Base-by-base conservation (phyloP, 2,329 filamentous ascomycete species). In the Paecilomyces niveus region DNA sequence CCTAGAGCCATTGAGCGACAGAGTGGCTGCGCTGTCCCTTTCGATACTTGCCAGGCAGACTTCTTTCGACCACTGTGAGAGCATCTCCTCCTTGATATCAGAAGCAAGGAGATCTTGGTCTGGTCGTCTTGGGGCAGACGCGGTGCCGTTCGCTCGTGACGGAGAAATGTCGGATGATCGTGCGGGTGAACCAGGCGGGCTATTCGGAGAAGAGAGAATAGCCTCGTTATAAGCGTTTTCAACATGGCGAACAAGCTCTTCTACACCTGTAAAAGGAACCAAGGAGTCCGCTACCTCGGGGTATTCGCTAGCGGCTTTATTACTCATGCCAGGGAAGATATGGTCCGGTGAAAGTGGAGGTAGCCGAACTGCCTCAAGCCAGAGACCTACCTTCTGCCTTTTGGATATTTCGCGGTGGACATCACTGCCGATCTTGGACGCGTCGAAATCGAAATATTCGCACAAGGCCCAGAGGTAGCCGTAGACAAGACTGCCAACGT, bases 391-490 rank as follows among this genome's bases (percentile, higher is more conserved):
- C 65, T 81, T 85, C 68, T 86, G 87, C 45, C 93, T 84, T 55
- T 89, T 83, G 10, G 83, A 80, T 59, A 97, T 89, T 71, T 96
- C 92, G 58, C 84, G 85, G 57, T 88, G 83, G 33, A 97, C 85
- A 7, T 85, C 85, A 56, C 82, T 81, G 7, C 90, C 92, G 18
- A 89, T 81, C 0, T 81, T 78, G 0, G 88, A 86, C 6, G 80
- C 80, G 57, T 92, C 88, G 61, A 95, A 87, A 53, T 89, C 84
- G 62, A 96, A 92, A 57, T 85, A 87, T 59, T 92, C 87, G 3
- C 84, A 86, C 61, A 97, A 70, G 0, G 85, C 83, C 88, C 89
- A 93, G 59, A 97, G 86, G 72, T 97, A 97, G 8, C 91, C 92
- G 68, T 96, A 90, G 55, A 93, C 90, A 58, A 97, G 78, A 68